Percentiles rank a stretch among this genome's conserved stretches.
These are phyloP conservation scores for Heimioporus punctisporus DNA, from an alignment of 1,284 basidiomycete genomes.

Conservation along the genomic window DNA sequence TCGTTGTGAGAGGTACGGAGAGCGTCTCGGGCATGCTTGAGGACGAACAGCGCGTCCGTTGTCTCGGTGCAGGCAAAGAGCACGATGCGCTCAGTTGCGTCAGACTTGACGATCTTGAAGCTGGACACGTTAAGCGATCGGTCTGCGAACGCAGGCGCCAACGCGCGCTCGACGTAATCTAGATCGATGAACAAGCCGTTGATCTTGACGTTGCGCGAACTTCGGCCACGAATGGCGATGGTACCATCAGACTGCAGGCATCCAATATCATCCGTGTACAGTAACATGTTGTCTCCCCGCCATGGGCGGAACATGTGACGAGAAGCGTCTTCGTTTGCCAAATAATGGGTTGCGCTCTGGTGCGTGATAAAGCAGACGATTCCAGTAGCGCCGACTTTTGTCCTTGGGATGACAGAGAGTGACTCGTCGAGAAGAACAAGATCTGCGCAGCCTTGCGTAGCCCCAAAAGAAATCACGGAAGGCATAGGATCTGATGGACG, in stretches of 20 bases:
- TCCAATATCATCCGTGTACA: constrained; percentile 31
- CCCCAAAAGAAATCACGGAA: constrained; percentile 22
- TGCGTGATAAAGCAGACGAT: constrained; percentile 27
- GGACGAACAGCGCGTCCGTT: constrained; percentile 19
- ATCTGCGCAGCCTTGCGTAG: constrained; percentile 29
- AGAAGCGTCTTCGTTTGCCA: constrained; percentile 28
- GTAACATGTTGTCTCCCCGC: constrained; percentile 20
- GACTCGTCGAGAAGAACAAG: constrained; percentile 28
- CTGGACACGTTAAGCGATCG: constrained; percentile 8
- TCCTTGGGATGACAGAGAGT: constrained; percentile 17
- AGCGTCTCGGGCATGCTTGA: constrained; percentile 25
- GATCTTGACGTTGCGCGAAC: constrained; percentile 30
- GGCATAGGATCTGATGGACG: constrained; percentile 27
- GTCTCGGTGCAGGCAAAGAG: constrained; percentile 21
- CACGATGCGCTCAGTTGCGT: constrained; percentile 19
- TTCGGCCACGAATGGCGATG: constrained; percentile 27
- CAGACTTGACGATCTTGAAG: constrained; percentile 32
- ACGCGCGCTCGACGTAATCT: constrained; percentile 29
- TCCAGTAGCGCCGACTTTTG: constrained; percentile 19
- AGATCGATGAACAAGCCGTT: constrained; percentile 31
- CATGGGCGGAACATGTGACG: constrained; percentile 30
- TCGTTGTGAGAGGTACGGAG: constrained; percentile 16
- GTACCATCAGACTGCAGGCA: constrained; percentile 31
- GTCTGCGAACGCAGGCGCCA: constrained; percentile 22
- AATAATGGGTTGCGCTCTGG: constrained; percentile 27